Evolutionary conservation across 164 flowering plant genomes (phyloP).

Genomic region (Protea cynaroides): DNA sequence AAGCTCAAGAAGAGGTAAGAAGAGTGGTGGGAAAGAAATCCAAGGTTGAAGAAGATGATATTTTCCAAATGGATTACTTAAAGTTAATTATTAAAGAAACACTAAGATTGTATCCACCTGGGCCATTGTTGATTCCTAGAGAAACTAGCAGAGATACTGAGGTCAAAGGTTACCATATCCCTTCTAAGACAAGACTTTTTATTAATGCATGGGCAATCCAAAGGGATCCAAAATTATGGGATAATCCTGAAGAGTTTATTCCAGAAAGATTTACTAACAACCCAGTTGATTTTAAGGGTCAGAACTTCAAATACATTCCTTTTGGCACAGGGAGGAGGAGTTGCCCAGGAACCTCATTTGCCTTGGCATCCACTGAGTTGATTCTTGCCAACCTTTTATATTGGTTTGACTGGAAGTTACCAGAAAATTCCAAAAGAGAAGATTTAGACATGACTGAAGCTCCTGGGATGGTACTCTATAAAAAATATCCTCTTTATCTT

Average conservation of each 20-base stretch:
- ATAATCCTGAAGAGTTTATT: neutral
- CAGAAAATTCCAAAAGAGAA: neutral
- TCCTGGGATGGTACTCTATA: neutral
- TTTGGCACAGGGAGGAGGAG: conserved; percentile 13
- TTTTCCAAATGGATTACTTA: conserved; percentile 9
- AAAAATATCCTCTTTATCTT: conserved; percentile 2
- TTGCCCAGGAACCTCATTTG: conserved; percentile 14
- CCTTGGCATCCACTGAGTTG: neutral
- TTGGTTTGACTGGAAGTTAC: conserved; percentile 15
- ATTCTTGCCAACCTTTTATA: conserved; percentile 15
- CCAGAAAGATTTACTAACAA: conserved; percentile 10
- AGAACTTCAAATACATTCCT: conserved; percentile 5
- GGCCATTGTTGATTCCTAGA: conserved; percentile 3
- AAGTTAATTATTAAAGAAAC: conserved; percentile 4
- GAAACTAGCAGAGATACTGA: neutral
- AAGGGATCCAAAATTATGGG: too few relatives aligned
- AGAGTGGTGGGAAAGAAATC: conserved; percentile 6
- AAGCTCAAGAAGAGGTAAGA: too few relatives aligned
- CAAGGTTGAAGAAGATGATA: conserved; percentile 1
- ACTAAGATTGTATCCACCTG: neutral
- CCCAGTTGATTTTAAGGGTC: conserved; percentile 12
- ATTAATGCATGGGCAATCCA: too few relatives aligned
- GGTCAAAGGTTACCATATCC: too few relatives aligned
- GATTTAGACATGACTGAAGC: conserved; percentile 10
- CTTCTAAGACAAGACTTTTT: too few relatives aligned